Evolutionary conservation across 192 early-diverging fungal genomes (phyloP).

Genomic region (Entomortierella lignicola): DNA sequence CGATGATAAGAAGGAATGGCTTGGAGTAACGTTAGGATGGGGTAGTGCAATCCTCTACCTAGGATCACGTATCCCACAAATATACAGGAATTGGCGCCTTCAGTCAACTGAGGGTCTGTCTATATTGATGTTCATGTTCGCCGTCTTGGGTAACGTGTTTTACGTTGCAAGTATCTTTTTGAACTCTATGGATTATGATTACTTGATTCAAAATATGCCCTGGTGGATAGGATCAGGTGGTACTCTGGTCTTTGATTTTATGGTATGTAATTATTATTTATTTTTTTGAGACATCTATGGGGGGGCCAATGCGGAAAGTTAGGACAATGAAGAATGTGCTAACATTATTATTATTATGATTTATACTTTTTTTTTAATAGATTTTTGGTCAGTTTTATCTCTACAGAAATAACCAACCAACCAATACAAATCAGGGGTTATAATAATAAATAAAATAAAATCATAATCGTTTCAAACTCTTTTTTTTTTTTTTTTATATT

Average conservation of each 20-base stretch:
- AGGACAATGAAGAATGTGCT: no score
- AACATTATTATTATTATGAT: background rate
- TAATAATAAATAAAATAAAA: background rate
- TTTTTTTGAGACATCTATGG: background rate
- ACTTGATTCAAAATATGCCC: constrained; percentile 73
- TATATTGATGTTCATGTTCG: constrained; percentile 81
- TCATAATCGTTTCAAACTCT: background rate
- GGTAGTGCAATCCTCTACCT: constrained; percentile 77
- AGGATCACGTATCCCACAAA: constrained; percentile 86
- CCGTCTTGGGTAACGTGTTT: constrained; percentile 77
- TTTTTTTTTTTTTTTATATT: background rate
- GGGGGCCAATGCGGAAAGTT: no score
- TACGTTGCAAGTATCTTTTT: constrained; percentile 79
- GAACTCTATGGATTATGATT: constrained; percentile 69
- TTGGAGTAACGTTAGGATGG: constrained; percentile 81
- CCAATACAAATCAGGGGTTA: background rate
- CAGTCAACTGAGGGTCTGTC: constrained; percentile 82
- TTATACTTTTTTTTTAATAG: background rate
- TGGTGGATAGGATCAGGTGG: constrained; percentile 81
- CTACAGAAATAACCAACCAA: constrained; percentile 10
- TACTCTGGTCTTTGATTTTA: constrained; percentile 79
- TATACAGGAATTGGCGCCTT: constrained; percentile 77
- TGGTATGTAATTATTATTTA: constrained; percentile 55
- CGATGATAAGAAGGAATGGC: constrained; percentile 2
- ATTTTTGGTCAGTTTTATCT: constrained; percentile 43